A percentile compares a stretch with the other conserved stretches of the same genome.
Conservation (phyloP, 768 basidiomycete genomes). For the Serendipita sp. region DNA sequence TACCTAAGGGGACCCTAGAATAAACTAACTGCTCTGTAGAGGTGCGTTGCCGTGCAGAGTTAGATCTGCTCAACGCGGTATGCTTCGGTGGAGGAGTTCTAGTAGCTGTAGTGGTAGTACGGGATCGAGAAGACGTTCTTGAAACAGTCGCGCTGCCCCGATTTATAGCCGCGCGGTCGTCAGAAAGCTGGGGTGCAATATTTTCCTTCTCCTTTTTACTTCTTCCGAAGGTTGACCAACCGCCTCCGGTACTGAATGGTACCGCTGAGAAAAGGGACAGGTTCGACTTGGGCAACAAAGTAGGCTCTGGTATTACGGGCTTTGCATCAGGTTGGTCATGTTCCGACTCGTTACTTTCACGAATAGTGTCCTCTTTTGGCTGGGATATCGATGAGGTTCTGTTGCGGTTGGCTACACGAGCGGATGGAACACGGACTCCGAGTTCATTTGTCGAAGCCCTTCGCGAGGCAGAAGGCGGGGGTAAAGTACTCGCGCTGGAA, state of each 20-base stretch:
- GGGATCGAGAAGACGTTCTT: not conserved
- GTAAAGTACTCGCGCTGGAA: not conserved
- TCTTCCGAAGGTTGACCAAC: conserved; percentile 4
- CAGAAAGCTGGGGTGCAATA: not conserved
- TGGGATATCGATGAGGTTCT: not conserved
- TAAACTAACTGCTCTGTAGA: not conserved
- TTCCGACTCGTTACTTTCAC: not conserved
- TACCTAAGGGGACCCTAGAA: not conserved
- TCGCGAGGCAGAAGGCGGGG: not conserved
- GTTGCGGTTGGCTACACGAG: not conserved
- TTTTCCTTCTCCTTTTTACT: not conserved
- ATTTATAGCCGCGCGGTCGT: not conserved
- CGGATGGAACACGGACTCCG: not conserved
- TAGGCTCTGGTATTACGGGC: not conserved
- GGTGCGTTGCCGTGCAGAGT: not conserved
- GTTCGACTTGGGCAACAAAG: not conserved
- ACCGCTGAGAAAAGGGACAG: not conserved
- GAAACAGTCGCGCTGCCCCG: not conserved
- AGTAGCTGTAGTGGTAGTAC: not conserved
- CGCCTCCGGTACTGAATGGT: not conserved
- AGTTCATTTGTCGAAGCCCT: not conserved
- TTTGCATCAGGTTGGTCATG: not conserved
- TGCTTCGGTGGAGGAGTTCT: not conserved
- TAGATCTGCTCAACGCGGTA: not conserved
- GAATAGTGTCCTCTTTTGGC: conserved; percentile 4